Percentiles rank a stretch among this genome's conserved stretches.
These are phyloP conservation scores for Mycena albidolilacea DNA, from an alignment of 768 basidiomycete species.

Conservation along the genomic window DNA sequence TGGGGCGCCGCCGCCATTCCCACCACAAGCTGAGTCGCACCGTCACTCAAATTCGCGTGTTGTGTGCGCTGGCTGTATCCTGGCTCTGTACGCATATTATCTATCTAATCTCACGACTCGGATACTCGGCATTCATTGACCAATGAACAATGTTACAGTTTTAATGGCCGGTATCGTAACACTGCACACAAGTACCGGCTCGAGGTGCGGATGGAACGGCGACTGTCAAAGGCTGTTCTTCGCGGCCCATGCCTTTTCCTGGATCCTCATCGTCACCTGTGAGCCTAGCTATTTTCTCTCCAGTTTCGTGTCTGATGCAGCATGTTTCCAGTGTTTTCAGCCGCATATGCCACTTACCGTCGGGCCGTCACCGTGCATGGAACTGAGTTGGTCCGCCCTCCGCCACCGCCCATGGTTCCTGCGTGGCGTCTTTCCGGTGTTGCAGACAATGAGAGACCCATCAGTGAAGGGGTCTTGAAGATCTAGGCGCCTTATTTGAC, in stretches of 20 bases:
- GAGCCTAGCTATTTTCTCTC: background rate
- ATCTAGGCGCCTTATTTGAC: conserved; percentile 2
- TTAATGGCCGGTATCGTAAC: conserved; percentile 14
- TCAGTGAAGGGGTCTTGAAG: background rate
- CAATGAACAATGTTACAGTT: background rate
- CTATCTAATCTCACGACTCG: background rate
- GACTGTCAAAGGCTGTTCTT: conserved; percentile 13
- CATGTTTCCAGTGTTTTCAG: conserved; percentile 13
- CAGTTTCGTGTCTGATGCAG: background rate
- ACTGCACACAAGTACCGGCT: background rate
- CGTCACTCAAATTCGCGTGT: conserved; percentile 9
- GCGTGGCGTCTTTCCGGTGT: conserved; percentile 20
- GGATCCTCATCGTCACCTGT: conserved; percentile 29
- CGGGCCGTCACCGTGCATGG: conserved; percentile 27
- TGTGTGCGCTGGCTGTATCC: conserved; percentile 21
- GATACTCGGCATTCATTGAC: no score
- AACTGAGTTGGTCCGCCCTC: background rate
- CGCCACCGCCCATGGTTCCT: background rate
- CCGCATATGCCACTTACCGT: conserved; percentile 28
- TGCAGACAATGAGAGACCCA: background rate
- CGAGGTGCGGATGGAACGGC: background rate
- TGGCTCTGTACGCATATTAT: conserved; percentile 14
- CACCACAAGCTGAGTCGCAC: conserved; percentile 19
- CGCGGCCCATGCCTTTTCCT: conserved; percentile 17
- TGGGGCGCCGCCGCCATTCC: conserved; percentile 1